These are phyloP conservation scores for Nicotiana otophora DNA, from an alignment of 257 asterid species.

Conservation along the genomic window DNA sequence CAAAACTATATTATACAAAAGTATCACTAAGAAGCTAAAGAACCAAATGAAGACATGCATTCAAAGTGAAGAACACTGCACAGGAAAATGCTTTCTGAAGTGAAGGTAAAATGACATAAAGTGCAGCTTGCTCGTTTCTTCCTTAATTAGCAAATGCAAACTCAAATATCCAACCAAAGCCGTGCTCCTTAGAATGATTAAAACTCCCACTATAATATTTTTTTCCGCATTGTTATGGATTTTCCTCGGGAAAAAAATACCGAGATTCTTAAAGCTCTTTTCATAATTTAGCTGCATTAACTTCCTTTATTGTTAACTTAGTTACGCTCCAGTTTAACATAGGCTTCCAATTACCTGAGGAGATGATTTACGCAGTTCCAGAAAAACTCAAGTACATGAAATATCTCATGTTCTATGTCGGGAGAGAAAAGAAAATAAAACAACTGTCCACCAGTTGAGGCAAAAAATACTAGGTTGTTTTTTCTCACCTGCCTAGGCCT, in stretches of 20 bases:
- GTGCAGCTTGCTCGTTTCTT: neutral
- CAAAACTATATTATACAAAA: constrained; percentile 3
- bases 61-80: neutral
- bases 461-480: too few relatives aligned
- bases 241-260: neutral
- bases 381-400: neutral
- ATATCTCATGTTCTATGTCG: neutral
- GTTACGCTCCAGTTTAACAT: neutral
- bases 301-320: neutral
- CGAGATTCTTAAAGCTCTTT: neutral
- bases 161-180: neutral
- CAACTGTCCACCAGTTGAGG: neutral
- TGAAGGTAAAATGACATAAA: neutral
- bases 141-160: neutral
- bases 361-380: neutral
- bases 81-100: constrained; percentile 2
- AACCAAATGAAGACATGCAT: neutral
- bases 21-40: constrained; percentile 1
- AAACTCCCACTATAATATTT: neutral
- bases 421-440: neutral
- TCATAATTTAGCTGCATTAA: neutral
- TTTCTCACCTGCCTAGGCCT: too few relatives aligned
- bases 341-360: neutral
- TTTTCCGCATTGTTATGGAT: neutral
- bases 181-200: neutral